Percentiles rank a stretch among this genome's conserved stretches.
phyloP scores from a whole-genome alignment of 176 grass and related monocot species.

The Ananas comosus region DNA sequence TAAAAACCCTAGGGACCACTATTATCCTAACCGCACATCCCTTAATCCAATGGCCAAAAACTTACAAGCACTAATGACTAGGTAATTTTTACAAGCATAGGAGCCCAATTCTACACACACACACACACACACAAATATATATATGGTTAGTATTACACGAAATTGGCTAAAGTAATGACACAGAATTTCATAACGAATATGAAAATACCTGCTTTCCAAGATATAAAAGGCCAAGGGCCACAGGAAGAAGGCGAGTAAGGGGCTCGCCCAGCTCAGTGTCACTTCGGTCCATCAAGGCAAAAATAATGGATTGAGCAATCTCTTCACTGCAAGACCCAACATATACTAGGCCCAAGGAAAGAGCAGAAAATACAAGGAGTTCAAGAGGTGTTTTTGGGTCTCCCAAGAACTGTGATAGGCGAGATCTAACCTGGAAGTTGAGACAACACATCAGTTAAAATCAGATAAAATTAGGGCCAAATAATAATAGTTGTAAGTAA shows the following conservation, averaged over 20 bases:
- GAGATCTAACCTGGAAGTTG: conserved; percentile 53
- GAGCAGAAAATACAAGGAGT: conserved; percentile 80
- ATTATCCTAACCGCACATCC: too few species aligned
- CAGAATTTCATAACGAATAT: not conserved
- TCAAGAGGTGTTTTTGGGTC: conserved; percentile 76
- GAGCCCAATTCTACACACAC: too few species aligned
- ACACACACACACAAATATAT: too few species aligned
- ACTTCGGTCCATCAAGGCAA: conserved; percentile 79
- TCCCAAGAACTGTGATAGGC: conserved; percentile 60
- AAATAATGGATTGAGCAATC: conserved; percentile 91
- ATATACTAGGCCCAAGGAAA: conserved; percentile 77
- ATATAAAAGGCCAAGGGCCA: conserved; percentile 91
- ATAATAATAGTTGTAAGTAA: not conserved
- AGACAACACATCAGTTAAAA: conserved; percentile 25
- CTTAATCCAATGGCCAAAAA: too few species aligned
- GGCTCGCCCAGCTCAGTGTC: conserved; percentile 76
- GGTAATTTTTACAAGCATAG: too few species aligned
- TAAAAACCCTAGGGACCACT: too few species aligned
- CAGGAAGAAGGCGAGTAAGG: conserved; percentile 74
- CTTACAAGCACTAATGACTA: too few species aligned
- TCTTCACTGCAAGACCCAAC: conserved; percentile 98
- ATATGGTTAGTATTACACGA: too few species aligned
- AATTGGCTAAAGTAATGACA: too few species aligned
- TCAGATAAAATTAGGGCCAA: not conserved
- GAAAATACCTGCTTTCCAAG: conserved; percentile 86